phyloP scores from a whole-genome alignment of 805 yeast genomes.

The Diddensiella caesifluorescens region DNA sequence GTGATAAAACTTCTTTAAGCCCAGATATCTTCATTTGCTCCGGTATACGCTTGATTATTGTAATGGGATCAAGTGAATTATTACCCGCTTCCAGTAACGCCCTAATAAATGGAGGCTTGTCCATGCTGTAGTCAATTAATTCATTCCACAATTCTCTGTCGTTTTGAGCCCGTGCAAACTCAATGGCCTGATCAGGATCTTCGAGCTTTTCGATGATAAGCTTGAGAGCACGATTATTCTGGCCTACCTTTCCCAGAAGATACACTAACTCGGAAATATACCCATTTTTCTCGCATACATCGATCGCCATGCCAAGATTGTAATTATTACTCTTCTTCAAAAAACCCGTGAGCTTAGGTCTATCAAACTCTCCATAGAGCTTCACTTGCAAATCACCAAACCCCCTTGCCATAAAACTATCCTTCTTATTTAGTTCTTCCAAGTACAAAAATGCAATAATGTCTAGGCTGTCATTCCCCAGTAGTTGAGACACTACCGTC shows the following conservation, averaged over 20 bases:
- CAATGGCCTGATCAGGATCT: conserved; percentile 77
- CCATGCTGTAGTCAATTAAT: conserved; percentile 62
- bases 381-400: conserved; percentile 65
- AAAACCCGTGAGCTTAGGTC: conserved; percentile 51
- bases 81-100: conserved; percentile 52
- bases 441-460: conserved; percentile 61
- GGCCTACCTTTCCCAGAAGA: conserved; percentile 77
- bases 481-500: conserved; percentile 44
- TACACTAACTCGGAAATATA: conserved; percentile 71
- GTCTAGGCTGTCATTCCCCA: conserved; percentile 22
- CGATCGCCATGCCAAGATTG: conserved; percentile 65
- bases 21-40: conserved; percentile 58
- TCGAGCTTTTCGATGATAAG: conserved; percentile 71
- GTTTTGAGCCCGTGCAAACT: conserved; percentile 61
- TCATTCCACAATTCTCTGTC: conserved; percentile 80
- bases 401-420: conserved; percentile 48
- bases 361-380: conserved; percentile 60
- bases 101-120: conserved; percentile 69
- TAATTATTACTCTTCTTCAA: conserved; percentile 51
- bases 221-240: conserved; percentile 65
- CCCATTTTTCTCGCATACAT: conserved; percentile 49
- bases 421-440: conserved; percentile 50
- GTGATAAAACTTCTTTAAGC: conserved; percentile 52
- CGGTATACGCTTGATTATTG: conserved; percentile 62
- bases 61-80: conserved; percentile 55